A percentile compares a stretch with the other conserved stretches of the same genome.
Evolutionary conservation across 2,329 filamentous ascomycete genomes (phyloP).

Genomic region (Corinectria fuckeliana): DNA sequence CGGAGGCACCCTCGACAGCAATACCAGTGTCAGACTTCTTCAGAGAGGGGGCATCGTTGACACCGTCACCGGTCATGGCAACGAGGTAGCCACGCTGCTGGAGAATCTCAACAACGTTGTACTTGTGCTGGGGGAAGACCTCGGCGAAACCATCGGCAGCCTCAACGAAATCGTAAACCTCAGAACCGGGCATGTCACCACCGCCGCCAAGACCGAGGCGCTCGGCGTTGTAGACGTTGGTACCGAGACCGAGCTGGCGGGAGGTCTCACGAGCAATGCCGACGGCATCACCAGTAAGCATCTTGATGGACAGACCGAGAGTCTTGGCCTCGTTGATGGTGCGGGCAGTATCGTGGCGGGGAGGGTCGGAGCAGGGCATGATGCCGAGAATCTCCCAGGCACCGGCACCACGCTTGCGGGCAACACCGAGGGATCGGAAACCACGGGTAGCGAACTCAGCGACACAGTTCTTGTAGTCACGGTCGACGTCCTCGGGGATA

Average conservation of each 20-base stretch:
- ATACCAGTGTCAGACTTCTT: constrained; percentile 98
- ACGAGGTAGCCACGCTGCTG: constrained; percentile 93
- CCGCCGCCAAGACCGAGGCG: constrained; percentile 88
- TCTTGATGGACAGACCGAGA: constrained; percentile 90
- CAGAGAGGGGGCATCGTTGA: constrained; percentile 90
- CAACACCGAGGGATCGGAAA: constrained; percentile 93
- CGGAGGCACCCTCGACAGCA: constrained; percentile 89
- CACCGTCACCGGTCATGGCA: constrained; percentile 95
- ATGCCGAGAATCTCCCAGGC: constrained; percentile 93
- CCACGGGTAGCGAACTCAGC: constrained; percentile 91
- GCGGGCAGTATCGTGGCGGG: constrained; percentile 87
- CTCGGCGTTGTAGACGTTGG: constrained; percentile 93
- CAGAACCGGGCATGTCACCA: constrained; percentile 91
- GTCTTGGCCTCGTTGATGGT: constrained; percentile 90
- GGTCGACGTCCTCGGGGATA: constrained; percentile 77
- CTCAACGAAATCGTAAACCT: constrained; percentile 95
- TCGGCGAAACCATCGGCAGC: constrained; percentile 94
- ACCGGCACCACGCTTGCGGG: constrained; percentile 82
- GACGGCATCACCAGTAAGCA: constrained; percentile 94
- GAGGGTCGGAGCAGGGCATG: constrained; percentile 92
- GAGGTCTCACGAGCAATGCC: constrained; percentile 93
- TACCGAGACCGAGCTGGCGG: constrained; percentile 87
- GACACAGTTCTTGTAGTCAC: constrained; percentile 91
- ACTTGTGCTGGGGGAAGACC: constrained; percentile 95
- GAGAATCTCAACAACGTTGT: constrained; percentile 75